A percentile compares a stretch with the other conserved stretches of the same genome.
Conservation (phyloP, 768 basidiomycete species). For the Boletus vermiculosoides region DNA sequence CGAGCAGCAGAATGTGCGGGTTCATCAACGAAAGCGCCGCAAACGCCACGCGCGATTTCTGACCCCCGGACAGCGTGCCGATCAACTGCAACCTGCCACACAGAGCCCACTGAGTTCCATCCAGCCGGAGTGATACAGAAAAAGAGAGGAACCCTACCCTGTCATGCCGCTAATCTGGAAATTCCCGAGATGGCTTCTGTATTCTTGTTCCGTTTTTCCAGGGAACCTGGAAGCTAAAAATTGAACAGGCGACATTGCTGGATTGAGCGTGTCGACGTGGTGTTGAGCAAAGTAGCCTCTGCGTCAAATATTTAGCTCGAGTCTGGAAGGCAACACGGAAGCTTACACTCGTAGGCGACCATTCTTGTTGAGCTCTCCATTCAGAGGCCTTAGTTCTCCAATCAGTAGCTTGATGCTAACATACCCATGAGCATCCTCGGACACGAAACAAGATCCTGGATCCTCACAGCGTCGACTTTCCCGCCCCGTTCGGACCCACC, state of each 20-base stretch:
- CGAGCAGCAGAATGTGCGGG: constrained; percentile 90
- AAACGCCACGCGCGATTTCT: constrained; percentile 95
- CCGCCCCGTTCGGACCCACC: constrained; percentile 93
- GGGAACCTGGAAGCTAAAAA: constrained; percentile 92
- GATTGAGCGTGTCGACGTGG: constrained; percentile 88
- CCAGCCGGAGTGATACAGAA: not conserved
- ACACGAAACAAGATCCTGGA: not conserved
- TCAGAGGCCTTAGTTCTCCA: constrained; percentile 21
- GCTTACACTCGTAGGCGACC: constrained; percentile 85
- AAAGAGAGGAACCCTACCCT: constrained; percentile 47
- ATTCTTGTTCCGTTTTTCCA: constrained; percentile 94
- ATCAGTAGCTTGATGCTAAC: constrained; percentile 75
- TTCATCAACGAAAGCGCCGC: constrained; percentile 79
- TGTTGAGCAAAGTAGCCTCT: constrained; percentile 95
- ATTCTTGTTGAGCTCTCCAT: constrained; percentile 85
- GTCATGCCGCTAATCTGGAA: constrained; percentile 98
- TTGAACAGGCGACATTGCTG: constrained; percentile 86
- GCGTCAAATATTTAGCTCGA: not conserved
- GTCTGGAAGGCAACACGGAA: constrained; percentile 2
- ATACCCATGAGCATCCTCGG: constrained; percentile 8
- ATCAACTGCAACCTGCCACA: constrained; percentile 72
- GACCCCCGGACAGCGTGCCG: constrained; percentile 90
- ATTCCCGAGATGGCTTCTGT: constrained; percentile 90
- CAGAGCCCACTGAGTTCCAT: not conserved
- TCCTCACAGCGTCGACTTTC: constrained; percentile 89